Conservation (phyloP, 306 rosid species). For the Rosa lucieae region DNA sequence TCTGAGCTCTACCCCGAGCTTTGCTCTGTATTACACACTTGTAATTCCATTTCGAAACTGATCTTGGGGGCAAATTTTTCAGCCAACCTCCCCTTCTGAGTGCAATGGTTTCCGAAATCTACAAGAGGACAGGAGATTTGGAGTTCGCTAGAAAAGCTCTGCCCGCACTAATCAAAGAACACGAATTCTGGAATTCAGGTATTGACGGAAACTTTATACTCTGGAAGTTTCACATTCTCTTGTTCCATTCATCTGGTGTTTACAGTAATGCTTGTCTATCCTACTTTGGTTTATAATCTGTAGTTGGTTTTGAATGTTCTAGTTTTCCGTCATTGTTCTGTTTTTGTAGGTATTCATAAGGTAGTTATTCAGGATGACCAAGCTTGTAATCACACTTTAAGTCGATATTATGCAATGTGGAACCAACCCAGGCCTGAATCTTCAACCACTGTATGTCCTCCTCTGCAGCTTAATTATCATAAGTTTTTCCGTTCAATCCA, state of each 20-base stretch:
- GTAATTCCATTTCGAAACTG: constrained; percentile 3
- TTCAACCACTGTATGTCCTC: constrained; percentile 47
- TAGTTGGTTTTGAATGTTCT: constrained; percentile 15
- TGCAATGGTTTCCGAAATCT: constrained; percentile 79
- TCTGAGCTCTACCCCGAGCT: neutral
- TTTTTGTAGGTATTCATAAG: constrained; percentile 61
- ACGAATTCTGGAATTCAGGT: constrained; percentile 94
- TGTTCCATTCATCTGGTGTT: neutral
- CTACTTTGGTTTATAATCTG: neutral
- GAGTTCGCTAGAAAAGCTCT: constrained; percentile 63
- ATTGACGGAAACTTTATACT: constrained; percentile 16
- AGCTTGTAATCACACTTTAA: constrained; percentile 52
- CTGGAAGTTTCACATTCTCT: constrained; percentile 12
- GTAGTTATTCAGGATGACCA: constrained; percentile 56
- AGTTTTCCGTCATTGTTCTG: constrained; percentile 15
- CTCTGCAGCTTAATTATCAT: constrained; percentile 17
- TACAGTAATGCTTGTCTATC: constrained; percentile 16
- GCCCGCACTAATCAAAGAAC: constrained; percentile 80
- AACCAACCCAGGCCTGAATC: constrained; percentile 89
- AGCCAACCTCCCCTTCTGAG: constrained; percentile 99
- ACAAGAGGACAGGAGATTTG: constrained; percentile 52
- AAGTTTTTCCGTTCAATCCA: neutral
- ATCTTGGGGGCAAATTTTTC: constrained; percentile 33
- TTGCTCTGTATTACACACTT: neutral
- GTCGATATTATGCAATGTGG: constrained; percentile 91